These are phyloP conservation scores for Septoria petroselini DNA, from an alignment of 2,329 filamentous ascomycete species.

Conservation along the genomic window DNA sequence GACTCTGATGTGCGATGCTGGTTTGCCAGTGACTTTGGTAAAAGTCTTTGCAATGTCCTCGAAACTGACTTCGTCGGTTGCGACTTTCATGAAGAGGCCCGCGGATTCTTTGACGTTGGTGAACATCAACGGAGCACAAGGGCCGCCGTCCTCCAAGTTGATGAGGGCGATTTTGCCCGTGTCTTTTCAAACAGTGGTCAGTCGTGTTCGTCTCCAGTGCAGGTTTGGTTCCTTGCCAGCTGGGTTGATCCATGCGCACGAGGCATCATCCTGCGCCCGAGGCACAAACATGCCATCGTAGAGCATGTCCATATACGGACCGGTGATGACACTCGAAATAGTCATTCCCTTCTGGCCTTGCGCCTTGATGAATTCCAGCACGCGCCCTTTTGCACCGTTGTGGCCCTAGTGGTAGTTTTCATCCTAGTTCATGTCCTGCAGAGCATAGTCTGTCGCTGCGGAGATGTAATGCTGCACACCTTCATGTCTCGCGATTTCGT, in stretches of 20 bases:
- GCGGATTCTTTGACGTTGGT: conserved; percentile 28
- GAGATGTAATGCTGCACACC: conserved; percentile 47
- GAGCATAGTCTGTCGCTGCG: conserved; percentile 51
- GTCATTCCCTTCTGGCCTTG: conserved; percentile 29
- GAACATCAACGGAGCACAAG: conserved; percentile 35
- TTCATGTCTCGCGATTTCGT: conserved; percentile 39
- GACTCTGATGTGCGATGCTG: conserved; percentile 32
- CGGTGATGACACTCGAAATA: conserved; percentile 34
- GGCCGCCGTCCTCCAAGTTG: not conserved
- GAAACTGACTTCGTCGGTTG: conserved; percentile 33
- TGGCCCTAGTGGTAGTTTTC: conserved; percentile 49
- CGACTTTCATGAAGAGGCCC: conserved; percentile 33
- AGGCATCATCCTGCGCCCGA: not conserved
- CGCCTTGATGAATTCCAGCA: conserved; percentile 35
- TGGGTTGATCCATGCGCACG: not conserved
- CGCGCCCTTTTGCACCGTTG: conserved; percentile 44
- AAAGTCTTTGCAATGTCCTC: conserved; percentile 36
- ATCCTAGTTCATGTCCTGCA: conserved; percentile 50
- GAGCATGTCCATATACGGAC: conserved; percentile 37
- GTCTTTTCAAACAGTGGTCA: not conserved
- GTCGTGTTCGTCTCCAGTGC: not conserved
- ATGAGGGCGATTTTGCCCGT: not conserved
- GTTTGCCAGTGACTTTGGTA: conserved; percentile 35
- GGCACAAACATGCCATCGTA: conserved; percentile 5
- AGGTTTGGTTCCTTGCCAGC: not conserved